A percentile compares a stretch with the other conserved stretches of the same genome.
These are phyloP conservation scores for Russula griseocarnosa DNA, from an alignment of 768 basidiomycete species.

Conservation along the genomic window DNA sequence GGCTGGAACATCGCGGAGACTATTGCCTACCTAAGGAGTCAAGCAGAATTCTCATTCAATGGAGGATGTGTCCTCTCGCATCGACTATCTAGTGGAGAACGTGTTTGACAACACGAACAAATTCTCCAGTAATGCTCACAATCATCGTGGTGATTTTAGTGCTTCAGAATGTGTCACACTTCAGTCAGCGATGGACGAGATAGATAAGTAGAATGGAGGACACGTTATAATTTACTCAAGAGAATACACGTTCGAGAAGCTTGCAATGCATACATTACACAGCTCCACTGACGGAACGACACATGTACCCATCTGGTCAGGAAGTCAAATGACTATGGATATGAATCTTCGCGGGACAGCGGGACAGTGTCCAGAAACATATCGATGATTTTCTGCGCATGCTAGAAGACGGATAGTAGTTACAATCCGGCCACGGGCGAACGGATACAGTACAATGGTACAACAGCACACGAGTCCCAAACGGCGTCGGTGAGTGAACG, in stretches of 20 bases:
- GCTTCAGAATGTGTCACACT: neutral
- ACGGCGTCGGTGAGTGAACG: slow-evolving; percentile 4
- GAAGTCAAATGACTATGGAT: neutral
- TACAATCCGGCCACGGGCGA: slow-evolving; percentile 24
- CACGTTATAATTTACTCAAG: neutral
- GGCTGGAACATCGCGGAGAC: neutral
- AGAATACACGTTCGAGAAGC: neutral
- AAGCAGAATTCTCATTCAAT: neutral
- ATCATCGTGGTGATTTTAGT: neutral
- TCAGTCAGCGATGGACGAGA: neutral
- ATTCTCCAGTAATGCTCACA: neutral
- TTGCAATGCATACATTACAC: neutral
- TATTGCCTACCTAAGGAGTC: neutral
- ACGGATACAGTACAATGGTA: slow-evolving; percentile 25
- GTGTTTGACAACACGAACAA: neutral
- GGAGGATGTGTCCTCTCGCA: neutral
- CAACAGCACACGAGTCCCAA: slow-evolving; percentile 18
- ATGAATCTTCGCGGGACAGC: neutral
- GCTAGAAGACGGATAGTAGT: slow-evolving; percentile 12
- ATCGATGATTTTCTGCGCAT: slow-evolving; percentile 14
- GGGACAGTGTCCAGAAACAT: neutral
- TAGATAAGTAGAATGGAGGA: neutral
- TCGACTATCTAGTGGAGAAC: too few species aligned
- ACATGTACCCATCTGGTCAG: neutral
- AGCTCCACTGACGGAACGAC: neutral